Evolutionary conservation across 192 early-diverging fungal species (phyloP), one percentile per base, ranked within the genome.

Genomic region (Backusella tuberculispora): DNA sequence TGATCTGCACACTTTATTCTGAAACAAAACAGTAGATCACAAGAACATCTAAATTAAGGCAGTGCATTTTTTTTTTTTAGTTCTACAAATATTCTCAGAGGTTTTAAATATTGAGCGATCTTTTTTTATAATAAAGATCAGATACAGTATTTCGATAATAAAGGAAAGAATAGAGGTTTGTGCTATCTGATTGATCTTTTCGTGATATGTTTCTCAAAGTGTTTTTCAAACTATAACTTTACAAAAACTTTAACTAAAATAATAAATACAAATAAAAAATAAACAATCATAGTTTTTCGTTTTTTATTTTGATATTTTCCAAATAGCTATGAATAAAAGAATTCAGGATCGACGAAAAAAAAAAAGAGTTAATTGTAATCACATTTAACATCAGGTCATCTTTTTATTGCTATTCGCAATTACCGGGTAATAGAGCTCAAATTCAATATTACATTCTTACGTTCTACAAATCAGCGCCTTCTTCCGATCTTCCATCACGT

Each of bases 141-240:
- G 50, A 56, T 48, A 48, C 19, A n/a, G 12, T 14, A 7, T 6
- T n/a, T n/a, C 7, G 47, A 48, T n/a, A 5, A 48, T 21, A 56
- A 56, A 56, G 50, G 50, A 56, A 56, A 56, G 9, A 56, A 2
- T 56, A 56, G 50, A 56, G 10, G 19, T 56, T 56, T 56, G 50
- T 56, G 50, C 9, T 56, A 56, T 56, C 50, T 56, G 50, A 56
- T 56, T 56, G 21, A 56, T 56, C 21, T 56, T 56, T 56, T 56
- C 24, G 50, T 56, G 50, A 10, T 24, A 56, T 56, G 21, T 24
- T 56, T 56, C 50, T 56, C 50, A 56, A 56, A 56, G 19, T 56
- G 5, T 56, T 19, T 56, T 56, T 21, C 24, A 56, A 21, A 56
- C 3, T 21, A 21, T 56, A 56, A 56, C 21, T 15, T 56, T 56